These are phyloP conservation scores for Aspergillus eucalypticola DNA, from an alignment of 2,329 filamentous ascomycete genomes.

Conservation along the genomic window DNA sequence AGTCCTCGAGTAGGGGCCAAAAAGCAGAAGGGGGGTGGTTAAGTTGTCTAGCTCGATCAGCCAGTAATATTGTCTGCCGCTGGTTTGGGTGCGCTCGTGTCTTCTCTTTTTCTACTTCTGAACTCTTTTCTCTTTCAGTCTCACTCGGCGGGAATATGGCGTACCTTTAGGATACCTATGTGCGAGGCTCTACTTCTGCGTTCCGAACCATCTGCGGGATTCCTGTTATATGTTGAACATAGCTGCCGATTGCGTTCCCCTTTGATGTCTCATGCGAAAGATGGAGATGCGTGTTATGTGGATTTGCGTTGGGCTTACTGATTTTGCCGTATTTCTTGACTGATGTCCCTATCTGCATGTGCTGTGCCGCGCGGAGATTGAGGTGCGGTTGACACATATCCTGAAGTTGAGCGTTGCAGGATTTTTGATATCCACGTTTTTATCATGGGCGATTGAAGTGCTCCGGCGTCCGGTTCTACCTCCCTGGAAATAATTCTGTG, in stretches of 20 bases:
- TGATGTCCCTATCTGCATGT: slow-evolving; percentile 9
- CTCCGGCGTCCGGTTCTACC: slow-evolving; percentile 1
- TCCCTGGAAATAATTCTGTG: slow-evolving; percentile 6
- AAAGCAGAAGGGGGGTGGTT: slow-evolving; percentile 48
- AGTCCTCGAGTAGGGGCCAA: slow-evolving; percentile 50
- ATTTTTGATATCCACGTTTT: slow-evolving; percentile 38
- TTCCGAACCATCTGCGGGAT: slow-evolving; percentile 14
- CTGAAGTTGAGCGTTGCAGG: slow-evolving; percentile 10
- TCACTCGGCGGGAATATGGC: slow-evolving; percentile 31
- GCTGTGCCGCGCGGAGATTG: neutral
- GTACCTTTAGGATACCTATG: slow-evolving; percentile 31
- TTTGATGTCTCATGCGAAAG: slow-evolving; percentile 10
- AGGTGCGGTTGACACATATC: slow-evolving; percentile 4
- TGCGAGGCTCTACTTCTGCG: slow-evolving; percentile 23
- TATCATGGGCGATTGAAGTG: slow-evolving; percentile 30
- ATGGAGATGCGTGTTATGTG: neutral
- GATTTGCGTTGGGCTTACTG: neutral
- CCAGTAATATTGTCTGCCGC: slow-evolving; percentile 13
- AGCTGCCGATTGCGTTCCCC: slow-evolving; percentile 20
- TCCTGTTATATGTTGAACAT: slow-evolving; percentile 24
- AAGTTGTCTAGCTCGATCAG: slow-evolving; percentile 8
- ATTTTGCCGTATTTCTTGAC: slow-evolving; percentile 12
- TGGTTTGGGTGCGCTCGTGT: neutral
- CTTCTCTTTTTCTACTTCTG: slow-evolving; percentile 10
- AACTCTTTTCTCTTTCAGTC: slow-evolving; percentile 17